Percentiles rank a stretch among this genome's conserved stretches.
These are phyloP conservation scores for Gossypium longicalyx DNA, from an alignment of 345 rosid genomes.

Conservation along the genomic window DNA sequence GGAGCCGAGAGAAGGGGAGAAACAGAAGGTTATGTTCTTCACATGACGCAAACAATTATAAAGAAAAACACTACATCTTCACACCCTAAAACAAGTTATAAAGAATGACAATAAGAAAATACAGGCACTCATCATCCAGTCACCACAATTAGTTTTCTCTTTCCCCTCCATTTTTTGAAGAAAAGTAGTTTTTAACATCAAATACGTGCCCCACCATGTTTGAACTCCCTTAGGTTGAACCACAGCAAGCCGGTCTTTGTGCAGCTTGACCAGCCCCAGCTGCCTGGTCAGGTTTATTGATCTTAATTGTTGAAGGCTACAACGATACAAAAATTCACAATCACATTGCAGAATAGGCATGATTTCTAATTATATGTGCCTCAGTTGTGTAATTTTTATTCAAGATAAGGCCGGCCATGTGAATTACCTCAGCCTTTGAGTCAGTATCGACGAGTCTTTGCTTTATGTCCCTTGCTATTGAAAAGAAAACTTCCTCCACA, in stretches of 20 bases:
- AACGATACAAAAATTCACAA: slow-evolving; percentile 6
- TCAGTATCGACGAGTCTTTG: slow-evolving; percentile 87
- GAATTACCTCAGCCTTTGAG: slow-evolving; percentile 68
- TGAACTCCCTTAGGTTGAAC: slow-evolving; percentile 30
- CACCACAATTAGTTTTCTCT: slow-evolving; percentile 20
- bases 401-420: background rate
- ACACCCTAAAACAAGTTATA: slow-evolving; percentile 32
- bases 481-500: slow-evolving; percentile 93
- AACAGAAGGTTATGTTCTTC: background rate
- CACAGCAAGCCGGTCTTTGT: slow-evolving; percentile 80
- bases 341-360: background rate
- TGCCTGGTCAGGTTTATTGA: slow-evolving; percentile 64
- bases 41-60: background rate
- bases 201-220: background rate
- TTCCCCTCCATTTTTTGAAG: background rate
- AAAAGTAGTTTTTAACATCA: background rate
- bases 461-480: slow-evolving; percentile 88
- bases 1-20: background rate
- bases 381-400: background rate
- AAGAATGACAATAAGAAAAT: slow-evolving; percentile 31
- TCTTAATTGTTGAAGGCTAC: slow-evolving; percentile 74
- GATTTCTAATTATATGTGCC: background rate
- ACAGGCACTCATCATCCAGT: slow-evolving; percentile 20
- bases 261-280: slow-evolving; percentile 59
- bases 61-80: slow-evolving; percentile 26